Percentiles rank a stretch among this genome's conserved stretches.
phyloP scores from a whole-genome alignment of 2,329 filamentous ascomycete genomes.

The Furcasterigmium furcatum region DNA sequence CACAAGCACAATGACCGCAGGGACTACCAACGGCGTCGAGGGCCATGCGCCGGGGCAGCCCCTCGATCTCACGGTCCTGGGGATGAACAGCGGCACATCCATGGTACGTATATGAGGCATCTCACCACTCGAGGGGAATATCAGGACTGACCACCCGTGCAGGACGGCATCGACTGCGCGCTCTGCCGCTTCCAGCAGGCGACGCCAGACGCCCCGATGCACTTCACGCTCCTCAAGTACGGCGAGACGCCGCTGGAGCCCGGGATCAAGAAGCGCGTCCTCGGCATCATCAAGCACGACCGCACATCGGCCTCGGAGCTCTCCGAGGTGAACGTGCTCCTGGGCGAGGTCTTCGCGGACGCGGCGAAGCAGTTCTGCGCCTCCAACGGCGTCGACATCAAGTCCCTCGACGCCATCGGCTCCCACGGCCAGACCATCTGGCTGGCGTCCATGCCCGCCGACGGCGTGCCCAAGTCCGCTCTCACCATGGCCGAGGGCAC shows the following conservation, averaged over 20 bases:
- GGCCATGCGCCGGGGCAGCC: constrained; percentile 13
- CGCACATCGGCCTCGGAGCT: constrained; percentile 49
- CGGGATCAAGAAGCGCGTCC: constrained; percentile 51
- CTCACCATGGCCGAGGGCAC: constrained; percentile 56
- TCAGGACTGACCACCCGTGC: constrained; percentile 44
- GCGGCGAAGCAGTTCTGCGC: constrained; percentile 48
- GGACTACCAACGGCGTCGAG: background rate
- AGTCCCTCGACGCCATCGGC: constrained; percentile 49
- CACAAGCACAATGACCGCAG: no score
- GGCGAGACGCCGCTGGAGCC: constrained; percentile 51
- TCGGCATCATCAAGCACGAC: constrained; percentile 54
- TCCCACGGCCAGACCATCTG: constrained; percentile 59
- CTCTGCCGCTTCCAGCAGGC: constrained; percentile 54
- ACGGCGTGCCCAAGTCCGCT: constrained; percentile 40
- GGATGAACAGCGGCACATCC: constrained; percentile 49
- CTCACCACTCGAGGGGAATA: no score
- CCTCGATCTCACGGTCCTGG: constrained; percentile 50
- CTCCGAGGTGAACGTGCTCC: constrained; percentile 52
- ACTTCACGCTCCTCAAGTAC: constrained; percentile 55
- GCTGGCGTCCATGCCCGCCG: constrained; percentile 49
- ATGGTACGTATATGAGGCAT: constrained; percentile 48
- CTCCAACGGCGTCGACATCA: constrained; percentile 35
- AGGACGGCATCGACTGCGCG: constrained; percentile 56
- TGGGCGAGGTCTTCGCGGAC: constrained; percentile 53
- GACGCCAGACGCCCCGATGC: constrained; percentile 46